These are phyloP conservation scores for Aspergillus bridgeri DNA, from an alignment of 495 filamentous ascomycete genomes.

Conservation along the genomic window DNA sequence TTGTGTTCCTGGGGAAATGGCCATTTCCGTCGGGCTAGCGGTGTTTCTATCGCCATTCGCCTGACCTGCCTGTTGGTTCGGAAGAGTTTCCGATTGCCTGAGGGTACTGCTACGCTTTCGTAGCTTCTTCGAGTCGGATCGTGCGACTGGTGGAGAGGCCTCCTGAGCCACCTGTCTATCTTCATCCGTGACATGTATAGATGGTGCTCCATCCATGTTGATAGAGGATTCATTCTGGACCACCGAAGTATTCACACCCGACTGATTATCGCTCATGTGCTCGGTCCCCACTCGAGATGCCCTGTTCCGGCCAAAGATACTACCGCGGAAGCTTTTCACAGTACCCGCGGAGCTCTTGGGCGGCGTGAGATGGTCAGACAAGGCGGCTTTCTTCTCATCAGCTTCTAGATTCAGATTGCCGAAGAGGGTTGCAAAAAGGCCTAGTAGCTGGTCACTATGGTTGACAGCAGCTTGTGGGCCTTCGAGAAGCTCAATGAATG, in stretches of 20 bases:
- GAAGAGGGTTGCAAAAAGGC: constrained; percentile 78
- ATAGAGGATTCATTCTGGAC: constrained; percentile 4
- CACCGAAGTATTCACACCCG: constrained; percentile 13
- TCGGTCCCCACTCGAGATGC: constrained; percentile 24
- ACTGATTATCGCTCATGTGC: constrained; percentile 8
- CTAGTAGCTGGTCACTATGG: constrained; percentile 73
- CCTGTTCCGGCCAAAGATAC: constrained; percentile 65
- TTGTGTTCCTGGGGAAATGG: background rate
- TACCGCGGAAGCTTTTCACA: constrained; percentile 66
- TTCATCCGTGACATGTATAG: constrained; percentile 50
- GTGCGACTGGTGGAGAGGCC: constrained; percentile 20
- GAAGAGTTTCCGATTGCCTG: constrained; percentile 19
- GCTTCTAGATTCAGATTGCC: constrained; percentile 46
- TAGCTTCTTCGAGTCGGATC: constrained; percentile 45
- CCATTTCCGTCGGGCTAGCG: constrained; percentile 12
- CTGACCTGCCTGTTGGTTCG: constrained; percentile 5
- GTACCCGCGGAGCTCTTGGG: constrained; percentile 70
- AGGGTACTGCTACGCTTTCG: constrained; percentile 42
- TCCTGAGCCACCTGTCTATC: constrained; percentile 23
- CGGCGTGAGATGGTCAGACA: constrained; percentile 42
- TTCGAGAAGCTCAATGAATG: constrained; percentile 76
- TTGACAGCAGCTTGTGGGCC: constrained; percentile 81
- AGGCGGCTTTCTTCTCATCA: constrained; percentile 18
- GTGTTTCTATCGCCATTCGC: constrained; percentile 18
- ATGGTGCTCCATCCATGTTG: constrained; percentile 33